These are phyloP conservation scores for Mycena amicta DNA, from an alignment of 768 basidiomycete genomes.

Conservation along the genomic window DNA sequence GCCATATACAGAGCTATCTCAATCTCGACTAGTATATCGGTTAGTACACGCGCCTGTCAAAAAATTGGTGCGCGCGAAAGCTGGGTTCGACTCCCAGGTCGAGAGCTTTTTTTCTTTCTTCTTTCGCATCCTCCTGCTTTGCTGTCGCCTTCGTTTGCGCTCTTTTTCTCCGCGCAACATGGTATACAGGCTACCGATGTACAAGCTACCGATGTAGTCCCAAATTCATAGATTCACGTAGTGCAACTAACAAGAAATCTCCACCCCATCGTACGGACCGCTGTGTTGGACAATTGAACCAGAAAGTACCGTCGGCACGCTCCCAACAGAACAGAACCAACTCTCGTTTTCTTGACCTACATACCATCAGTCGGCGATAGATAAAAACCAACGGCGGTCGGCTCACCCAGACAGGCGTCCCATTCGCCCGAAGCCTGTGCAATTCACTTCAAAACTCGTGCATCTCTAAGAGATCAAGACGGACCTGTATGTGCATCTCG, in stretches of 20 bases:
- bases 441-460: not conserved
- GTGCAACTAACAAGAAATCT: constrained; percentile 15
- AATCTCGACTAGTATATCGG: constrained; percentile 16
- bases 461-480: constrained; percentile 26
- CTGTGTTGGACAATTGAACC: constrained; percentile 16
- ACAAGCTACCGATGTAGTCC: too few species aligned
- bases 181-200: too few species aligned
- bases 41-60: constrained; percentile 1
- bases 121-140: not conserved
- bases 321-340: constrained; percentile 18
- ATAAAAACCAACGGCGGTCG: too few species aligned
- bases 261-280: constrained; percentile 27
- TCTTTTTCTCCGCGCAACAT: too few species aligned
- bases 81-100: constrained; percentile 20
- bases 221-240: too few species aligned
- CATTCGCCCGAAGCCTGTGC: not conserved
- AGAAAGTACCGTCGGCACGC: not conserved
- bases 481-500: constrained; percentile 45
- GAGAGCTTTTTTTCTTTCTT: constrained; percentile 6
- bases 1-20: too few species aligned
- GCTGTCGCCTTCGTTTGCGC: too few species aligned
- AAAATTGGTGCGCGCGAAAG: constrained; percentile 9
- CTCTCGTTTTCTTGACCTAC: too few species aligned
- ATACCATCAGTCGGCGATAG: too few species aligned
- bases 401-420: constrained; percentile 37